A percentile compares a stretch with the other conserved stretches of the same genome.
Conservation (phyloP, 2,329 filamentous ascomycete species). For the Macroventuria anomochaeta region DNA sequence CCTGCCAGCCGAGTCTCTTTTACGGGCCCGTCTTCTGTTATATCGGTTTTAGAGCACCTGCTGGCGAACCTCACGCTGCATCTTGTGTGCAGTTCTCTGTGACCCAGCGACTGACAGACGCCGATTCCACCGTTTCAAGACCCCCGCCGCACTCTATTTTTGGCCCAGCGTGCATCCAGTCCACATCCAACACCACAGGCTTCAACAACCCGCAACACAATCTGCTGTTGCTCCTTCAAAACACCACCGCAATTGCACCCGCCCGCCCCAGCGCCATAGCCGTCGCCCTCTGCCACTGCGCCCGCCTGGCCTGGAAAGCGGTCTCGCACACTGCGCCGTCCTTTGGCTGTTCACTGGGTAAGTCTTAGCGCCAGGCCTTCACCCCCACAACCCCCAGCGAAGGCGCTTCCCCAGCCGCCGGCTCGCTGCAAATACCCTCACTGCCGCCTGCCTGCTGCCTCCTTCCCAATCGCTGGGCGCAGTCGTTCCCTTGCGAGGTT, state of each 20-base stretch:
- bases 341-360: conserved; percentile 42
- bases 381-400: conserved; percentile 36
- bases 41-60: background rate
- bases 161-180: conserved; percentile 15
- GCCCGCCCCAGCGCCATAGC: conserved; percentile 11
- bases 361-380: conserved; percentile 45
- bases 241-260: conserved; percentile 19
- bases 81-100: conserved; percentile 12
- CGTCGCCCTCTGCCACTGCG: conserved; percentile 12
- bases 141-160: conserved; percentile 19
- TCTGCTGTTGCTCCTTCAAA: conserved; percentile 7
- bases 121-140: conserved; percentile 7
- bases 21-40: background rate
- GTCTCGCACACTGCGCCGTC: conserved; percentile 21
- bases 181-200: conserved; percentile 25
- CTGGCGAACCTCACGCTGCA: conserved; percentile 1
- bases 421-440: conserved; percentile 35
- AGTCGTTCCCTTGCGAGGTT: conserved; percentile 8
- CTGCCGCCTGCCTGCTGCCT: conserved; percentile 20
- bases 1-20: conserved; percentile 12
- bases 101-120: background rate
- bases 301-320: conserved; percentile 18
- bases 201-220: conserved; percentile 7
- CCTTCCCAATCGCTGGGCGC: conserved; percentile 34
- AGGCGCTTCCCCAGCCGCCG: conserved; percentile 45